Evolutionary conservation across 208 protist species (phyloP), one percentile per base, ranked within the genome.

Genomic region (Endotrypanum monterogeii): DNA sequence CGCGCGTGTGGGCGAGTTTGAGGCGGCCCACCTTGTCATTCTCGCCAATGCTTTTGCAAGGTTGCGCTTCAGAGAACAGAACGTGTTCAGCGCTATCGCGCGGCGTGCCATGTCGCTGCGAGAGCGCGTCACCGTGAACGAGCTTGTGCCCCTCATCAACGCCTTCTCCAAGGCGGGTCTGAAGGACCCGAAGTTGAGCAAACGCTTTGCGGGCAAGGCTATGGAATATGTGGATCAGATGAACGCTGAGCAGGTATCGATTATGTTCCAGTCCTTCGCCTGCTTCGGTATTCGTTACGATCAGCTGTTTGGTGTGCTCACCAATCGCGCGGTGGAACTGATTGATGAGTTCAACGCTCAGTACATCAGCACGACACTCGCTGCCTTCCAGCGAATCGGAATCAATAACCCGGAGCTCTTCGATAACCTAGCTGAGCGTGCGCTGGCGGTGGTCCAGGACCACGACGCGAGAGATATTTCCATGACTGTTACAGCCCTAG

Each of bases 401-500:
- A 97, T 97, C 79, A 96, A 96, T 80, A 97, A 97, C 76, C 94
- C 94, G 23, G 91, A 97, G 78, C 85, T 97, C 12, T 97, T 97
- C 57, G 94, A 97, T 73, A 97, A 97, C 84, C 76, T 97, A 2
- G 94, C 94, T 7, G 91, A 97, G 89, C 88, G 94, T 50, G 89
- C 94, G 37, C 78, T 97, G 35, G 91, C 94, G 11, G 94, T 97
- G 28, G 90, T 97, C 74, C 88, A 92, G 73, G 94, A 97, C 73
- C 91, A 97, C 82, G 94, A 97, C 80, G 89, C 94, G 8, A 73
- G 72, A 7, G 91, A 97, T 62, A 94, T 97, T 73, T 75, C 91
- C 39, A 76, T 89, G 50, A 97, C 92, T 4, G 83, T 97, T 39
- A 95, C 90, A 11, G 94, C 94, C 9, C 89, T 97, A 52, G 94